These are phyloP conservation scores for Gilbertella persicaria DNA, from an alignment of 371 early-diverging fungal genomes.

Conservation along the genomic window DNA sequence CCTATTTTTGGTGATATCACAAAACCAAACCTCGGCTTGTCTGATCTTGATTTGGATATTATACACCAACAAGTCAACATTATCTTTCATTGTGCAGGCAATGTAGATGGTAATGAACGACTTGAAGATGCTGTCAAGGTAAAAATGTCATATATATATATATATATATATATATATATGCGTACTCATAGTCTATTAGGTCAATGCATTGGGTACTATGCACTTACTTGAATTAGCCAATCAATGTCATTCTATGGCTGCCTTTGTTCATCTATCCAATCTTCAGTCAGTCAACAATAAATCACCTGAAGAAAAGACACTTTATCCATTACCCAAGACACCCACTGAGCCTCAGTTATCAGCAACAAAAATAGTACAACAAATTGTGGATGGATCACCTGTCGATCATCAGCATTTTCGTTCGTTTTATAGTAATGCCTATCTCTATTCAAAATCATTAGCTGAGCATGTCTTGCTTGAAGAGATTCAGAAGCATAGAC, in stretches of 20 bases:
- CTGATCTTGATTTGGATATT: conserved; percentile 41
- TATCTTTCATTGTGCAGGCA: conserved; percentile 62
- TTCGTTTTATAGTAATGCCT: conserved; percentile 50
- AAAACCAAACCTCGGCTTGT: conserved; percentile 47
- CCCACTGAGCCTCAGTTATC: conserved; percentile 35
- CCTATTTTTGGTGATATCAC: conserved; percentile 57
- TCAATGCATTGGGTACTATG: conserved; percentile 57
- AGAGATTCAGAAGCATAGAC: conserved; percentile 39
- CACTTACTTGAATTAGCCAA: conserved; percentile 55
- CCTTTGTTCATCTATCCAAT: conserved; percentile 57
- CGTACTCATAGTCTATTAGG: conserved; percentile 22
- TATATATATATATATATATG: too few species aligned
- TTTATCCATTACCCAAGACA: conserved; percentile 43
- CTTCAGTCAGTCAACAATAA: conserved; percentile 33
- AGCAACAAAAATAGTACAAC: conserved; percentile 14
- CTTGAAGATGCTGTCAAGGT: conserved; percentile 55
- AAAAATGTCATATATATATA: too few species aligned
- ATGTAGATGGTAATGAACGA: conserved; percentile 56
- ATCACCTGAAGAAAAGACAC: conserved; percentile 35
- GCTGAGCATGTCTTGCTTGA: conserved; percentile 57
- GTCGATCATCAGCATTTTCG: conserved; percentile 10
- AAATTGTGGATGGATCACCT: conserved; percentile 5
- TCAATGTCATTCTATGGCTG: conserved; percentile 45
- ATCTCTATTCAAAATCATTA: conserved; percentile 58
- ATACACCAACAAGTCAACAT: conserved; percentile 46